These are phyloP conservation scores for Ceratobasidium theobromae DNA, from an alignment of 1,284 basidiomycete species.

Conservation along the genomic window DNA sequence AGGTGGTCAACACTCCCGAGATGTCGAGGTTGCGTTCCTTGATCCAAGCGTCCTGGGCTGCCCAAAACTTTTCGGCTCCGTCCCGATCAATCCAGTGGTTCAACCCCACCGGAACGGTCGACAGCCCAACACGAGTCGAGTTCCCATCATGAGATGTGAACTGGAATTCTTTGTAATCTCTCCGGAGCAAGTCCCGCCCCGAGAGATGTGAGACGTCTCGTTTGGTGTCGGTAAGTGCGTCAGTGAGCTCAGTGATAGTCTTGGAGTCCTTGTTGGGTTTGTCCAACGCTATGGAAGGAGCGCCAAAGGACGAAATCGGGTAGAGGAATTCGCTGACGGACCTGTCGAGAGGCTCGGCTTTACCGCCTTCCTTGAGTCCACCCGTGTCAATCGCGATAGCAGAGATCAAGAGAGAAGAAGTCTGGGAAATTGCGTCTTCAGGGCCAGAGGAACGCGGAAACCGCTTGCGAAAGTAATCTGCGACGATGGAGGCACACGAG, in stretches of 20 bases:
- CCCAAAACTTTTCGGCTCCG: conserved; percentile 49
- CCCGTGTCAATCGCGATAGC: conserved; percentile 83
- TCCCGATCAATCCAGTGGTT: conserved; percentile 51
- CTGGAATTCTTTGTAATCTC: conserved; percentile 91
- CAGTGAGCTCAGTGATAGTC: conserved; percentile 48
- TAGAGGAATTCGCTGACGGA: conserved; percentile 60
- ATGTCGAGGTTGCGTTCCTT: conserved; percentile 60
- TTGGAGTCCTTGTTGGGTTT: conserved; percentile 9
- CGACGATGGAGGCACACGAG: conserved; percentile 78
- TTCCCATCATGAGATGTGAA: conserved; percentile 50
- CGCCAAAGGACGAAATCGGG: conserved; percentile 48
- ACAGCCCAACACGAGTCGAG: conserved; percentile 59
- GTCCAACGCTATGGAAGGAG: conserved; percentile 39
- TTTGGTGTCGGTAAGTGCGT: conserved; percentile 63
- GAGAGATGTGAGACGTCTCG: conserved; percentile 65
- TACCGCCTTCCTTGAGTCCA: conserved; percentile 73
- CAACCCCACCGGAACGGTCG: conserved; percentile 75
- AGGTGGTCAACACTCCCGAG: conserved; percentile 76
- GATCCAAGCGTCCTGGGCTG: conserved; percentile 63
- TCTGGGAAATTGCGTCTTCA: conserved; percentile 48
- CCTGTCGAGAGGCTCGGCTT: conserved; percentile 66
- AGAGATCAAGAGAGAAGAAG: conserved; percentile 72
- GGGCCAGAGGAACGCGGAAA: conserved; percentile 46
- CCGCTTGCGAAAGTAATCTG: conserved; percentile 51
- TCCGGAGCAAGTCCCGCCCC: conserved; percentile 74